Evolutionary conservation across 2,329 filamentous ascomycete species (phyloP), one percentile per base, ranked within the genome.

Genomic region (Corniculantispora saksenae): DNA sequence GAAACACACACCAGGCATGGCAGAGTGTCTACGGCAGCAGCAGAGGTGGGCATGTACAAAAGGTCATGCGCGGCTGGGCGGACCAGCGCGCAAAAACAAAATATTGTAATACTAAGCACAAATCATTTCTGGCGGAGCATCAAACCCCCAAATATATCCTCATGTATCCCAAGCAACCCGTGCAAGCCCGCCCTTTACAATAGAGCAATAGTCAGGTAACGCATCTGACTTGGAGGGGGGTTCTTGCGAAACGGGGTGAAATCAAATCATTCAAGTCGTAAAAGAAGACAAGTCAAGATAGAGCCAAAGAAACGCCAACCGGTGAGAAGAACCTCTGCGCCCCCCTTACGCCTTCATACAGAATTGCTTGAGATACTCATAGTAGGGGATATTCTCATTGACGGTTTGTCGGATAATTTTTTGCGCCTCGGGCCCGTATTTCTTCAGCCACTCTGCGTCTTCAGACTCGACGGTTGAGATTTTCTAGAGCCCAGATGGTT

Each of bases 311-410:
- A 61, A 45, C 59, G 48, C 48, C 35, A 45, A 23, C 23, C 23
- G 12, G 21, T n/a, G n/a, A n/a, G 2, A 19, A 48, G 40, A 19
- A 35, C 10, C 23, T 12, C 17, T 1, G 23, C n/a, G 5, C 25
- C 21, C 21, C 38, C n/a, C n/a, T n/a, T 50, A 56, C 10, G n/a
- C 27, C 40, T 59, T 54, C 15, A 59, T 56, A 25, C n/a, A 12
- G 78, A 92, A 95, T 72, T 87, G 84, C 84, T 91, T 94, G 77
- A 95, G 79, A 74, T 94, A 93, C 77, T 94, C 90, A 76, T 95
- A 95, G 74, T 93, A 84, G 59, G 83, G 81, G 56, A 91, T 80
- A 72, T 93, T 94, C 62, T 85, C 88, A 67, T 91, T 84, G 45
- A 94, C 91, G 15, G 85, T 89, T 70, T 88, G 81, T 66, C 88